Evolutionary conservation across 306 rosid species (phyloP).

Genomic region (peach (Prunus persica)): Prunus_persica_NCBIv2 NC_034009.1:14749501-14750000

Average conservation of each 20-base stretch:
- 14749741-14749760: slow-evolving; percentile 76
- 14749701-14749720: slow-evolving; percentile 94
- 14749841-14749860: slow-evolving; percentile 20
- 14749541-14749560: slow-evolving; percentile 27
- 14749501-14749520: slow-evolving; percentile 98
- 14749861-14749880: slow-evolving; percentile 18
- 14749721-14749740: slow-evolving; percentile 64
- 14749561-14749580: slow-evolving; percentile 17
- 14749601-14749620: slow-evolving; percentile 14
- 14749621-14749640: slow-evolving; percentile 21
- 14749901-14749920: neutral
- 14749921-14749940: neutral
- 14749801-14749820: slow-evolving; percentile 66
- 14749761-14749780: slow-evolving; percentile 50
- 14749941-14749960: neutral
- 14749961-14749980: neutral
- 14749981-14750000: neutral
- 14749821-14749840: slow-evolving; percentile 43
- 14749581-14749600: slow-evolving; percentile 20
- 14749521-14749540: slow-evolving; percentile 81
- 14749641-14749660: slow-evolving; percentile 53
- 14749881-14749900: neutral
- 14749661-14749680: slow-evolving; percentile 96
- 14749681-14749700: slow-evolving; percentile 97
- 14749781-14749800: slow-evolving; percentile 33